Evolutionary conservation across 2,329 filamentous ascomycete species (phyloP).

Genomic region (Bisporella sp.): DNA sequence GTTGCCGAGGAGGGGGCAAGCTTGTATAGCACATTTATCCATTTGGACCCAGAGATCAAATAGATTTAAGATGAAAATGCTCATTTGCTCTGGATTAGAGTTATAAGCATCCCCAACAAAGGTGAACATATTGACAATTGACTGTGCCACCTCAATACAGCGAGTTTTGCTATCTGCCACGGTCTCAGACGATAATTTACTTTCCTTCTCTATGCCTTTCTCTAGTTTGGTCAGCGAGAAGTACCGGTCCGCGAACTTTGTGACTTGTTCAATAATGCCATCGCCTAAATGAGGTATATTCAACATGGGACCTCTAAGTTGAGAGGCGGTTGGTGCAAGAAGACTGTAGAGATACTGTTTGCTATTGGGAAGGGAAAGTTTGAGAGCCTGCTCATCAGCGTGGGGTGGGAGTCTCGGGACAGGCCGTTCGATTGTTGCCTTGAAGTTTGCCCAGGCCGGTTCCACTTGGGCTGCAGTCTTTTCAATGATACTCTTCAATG

Average conservation of each 20-base stretch:
- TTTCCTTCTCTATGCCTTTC: slow-evolving; percentile 10
- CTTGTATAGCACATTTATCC: slow-evolving; percentile 37
- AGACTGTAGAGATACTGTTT: not conserved
- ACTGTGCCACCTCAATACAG: slow-evolving; percentile 26
- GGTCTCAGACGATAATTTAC: not conserved
- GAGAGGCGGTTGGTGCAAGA: not conserved
- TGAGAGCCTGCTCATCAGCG: not conserved
- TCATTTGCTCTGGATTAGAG: slow-evolving; percentile 40
- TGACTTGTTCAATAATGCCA: not conserved
- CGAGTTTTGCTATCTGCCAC: slow-evolving; percentile 3
- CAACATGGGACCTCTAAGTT: not conserved
- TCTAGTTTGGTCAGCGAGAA: slow-evolving; percentile 16
- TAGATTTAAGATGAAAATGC: slow-evolving; percentile 43
- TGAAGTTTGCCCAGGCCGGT: slow-evolving; percentile 30
- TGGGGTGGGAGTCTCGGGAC: slow-evolving; percentile 27
- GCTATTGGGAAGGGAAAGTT: not conserved
- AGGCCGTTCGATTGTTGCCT: slow-evolving; percentile 22
- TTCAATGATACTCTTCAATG: slow-evolving; percentile 26
- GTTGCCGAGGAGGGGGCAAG: slow-evolving; percentile 39
- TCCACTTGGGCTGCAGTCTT: slow-evolving; percentile 26
- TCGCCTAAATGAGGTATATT: too few species aligned
- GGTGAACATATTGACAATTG: slow-evolving; percentile 32
- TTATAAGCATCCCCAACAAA: slow-evolving; percentile 32
- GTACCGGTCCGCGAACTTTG: slow-evolving; percentile 18
- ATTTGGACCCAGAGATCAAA: slow-evolving; percentile 53